Evolutionary conservation across 108 stramenopile species (phyloP), one percentile per base, ranked within the genome.

Genomic region (Chaetoceros muelleri): DNA sequence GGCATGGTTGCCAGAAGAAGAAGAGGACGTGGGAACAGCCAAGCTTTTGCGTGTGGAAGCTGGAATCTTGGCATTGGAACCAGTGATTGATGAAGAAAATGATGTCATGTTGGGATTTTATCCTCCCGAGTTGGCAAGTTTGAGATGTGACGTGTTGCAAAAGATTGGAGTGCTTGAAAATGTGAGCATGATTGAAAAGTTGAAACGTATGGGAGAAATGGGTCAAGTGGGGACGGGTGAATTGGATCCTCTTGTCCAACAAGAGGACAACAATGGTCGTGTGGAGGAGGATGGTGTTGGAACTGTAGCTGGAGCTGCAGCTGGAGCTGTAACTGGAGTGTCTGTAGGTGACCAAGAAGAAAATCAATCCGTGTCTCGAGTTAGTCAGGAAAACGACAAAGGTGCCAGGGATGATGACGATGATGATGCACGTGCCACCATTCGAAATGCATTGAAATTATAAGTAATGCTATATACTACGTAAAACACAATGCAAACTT

Each of bases 1-100:
- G 67, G 87, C 87, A 18, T 90, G 87, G 87, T 60, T 85, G 57
- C 82, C 87, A 22, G 73, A 79, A 25, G 81, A 81, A 55, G 24
- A 27, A 13, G 62, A 57, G 18, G 71, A 72, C 63, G 69, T 62
- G 22, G 67, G 61, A 46, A 45, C 26, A 24, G 72, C 68, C 25
- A 70, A 62, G 40, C 64, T 90, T 27, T 60, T 85, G 48, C 66
- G 87, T 16, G 64, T 90, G 0, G 87, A 90, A 76, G 87, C 82
- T n/a, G 75, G 81, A 47, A 74, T 85, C 0, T 40, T 66, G 54
- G 87, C 82, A 1, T 76, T 90, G 57, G 84, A 90, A 58, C 84
- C 84, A 2, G 67, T 83, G 55, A 64, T 80, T 20, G 50, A 55
- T 30, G 68, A 70, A 22, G 76, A 79, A 17, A 81, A 89, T 65